Conservation (phyloP, 805 yeast species). For the Zygosaccharomyces gambellarensis region DNA sequence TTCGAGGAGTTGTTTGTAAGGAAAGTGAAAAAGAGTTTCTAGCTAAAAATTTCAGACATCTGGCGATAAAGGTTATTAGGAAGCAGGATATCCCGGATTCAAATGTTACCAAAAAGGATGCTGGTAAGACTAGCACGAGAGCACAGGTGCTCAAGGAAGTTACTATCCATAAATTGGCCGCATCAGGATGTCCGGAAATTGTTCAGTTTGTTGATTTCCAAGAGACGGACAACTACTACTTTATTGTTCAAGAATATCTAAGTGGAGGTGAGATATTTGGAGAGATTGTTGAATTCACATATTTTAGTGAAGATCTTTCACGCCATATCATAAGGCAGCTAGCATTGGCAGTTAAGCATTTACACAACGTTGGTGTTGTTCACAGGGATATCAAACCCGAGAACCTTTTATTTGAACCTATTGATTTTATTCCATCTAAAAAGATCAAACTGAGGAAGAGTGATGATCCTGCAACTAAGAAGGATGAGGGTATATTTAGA, state of each 20-base stretch:
- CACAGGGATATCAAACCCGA: conserved; percentile 85
- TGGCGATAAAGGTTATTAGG: conserved; percentile 57
- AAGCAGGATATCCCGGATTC: conserved; percentile 64
- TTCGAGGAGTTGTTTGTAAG: conserved; percentile 45
- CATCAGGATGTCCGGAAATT: conserved; percentile 49
- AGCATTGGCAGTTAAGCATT: conserved; percentile 57
- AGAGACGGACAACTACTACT: conserved; percentile 57
- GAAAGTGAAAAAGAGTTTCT: conserved; percentile 12
- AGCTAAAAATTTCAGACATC: conserved; percentile 24
- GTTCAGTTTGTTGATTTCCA: conserved; percentile 62
- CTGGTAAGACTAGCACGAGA: conserved; percentile 26
- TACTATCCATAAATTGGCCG: conserved; percentile 57
- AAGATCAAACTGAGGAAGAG: conserved; percentile 45
- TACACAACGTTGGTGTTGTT: conserved; percentile 73
- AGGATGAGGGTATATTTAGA: conserved; percentile 81
- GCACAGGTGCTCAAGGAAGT: conserved; percentile 78
- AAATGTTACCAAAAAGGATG: conserved; percentile 13
- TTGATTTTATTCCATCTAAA: conserved; percentile 44
- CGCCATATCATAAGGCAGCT: conserved; percentile 62
- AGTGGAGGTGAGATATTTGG: conserved; percentile 73
- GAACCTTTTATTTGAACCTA: conserved; percentile 61
- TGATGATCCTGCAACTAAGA: conserved; percentile 63
- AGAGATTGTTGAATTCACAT: conserved; percentile 61
- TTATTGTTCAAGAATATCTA: conserved; percentile 68
- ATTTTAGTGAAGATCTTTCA: conserved; percentile 59